Percentiles rank a stretch among this genome's conserved stretches.
Evolutionary conservation across 192 early-diverging fungal species (phyloP).

Genomic region (Umbelopsis sp.): DNA sequence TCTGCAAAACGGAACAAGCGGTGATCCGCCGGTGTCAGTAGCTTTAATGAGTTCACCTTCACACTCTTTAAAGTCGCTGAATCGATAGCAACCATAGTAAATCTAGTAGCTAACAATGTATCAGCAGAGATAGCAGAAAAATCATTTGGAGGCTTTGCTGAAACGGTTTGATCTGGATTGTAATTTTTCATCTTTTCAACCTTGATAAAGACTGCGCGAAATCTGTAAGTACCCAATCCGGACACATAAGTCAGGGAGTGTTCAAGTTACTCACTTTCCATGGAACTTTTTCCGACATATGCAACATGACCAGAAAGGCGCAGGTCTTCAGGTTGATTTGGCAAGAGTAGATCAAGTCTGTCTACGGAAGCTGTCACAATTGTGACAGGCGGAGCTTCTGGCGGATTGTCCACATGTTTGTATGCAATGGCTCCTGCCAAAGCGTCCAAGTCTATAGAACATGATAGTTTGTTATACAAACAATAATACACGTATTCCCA

Average conservation of each 20-base stretch:
- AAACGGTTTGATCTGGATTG: slow-evolving; percentile 20
- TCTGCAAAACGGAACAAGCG: slow-evolving; percentile 74
- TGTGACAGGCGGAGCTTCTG: slow-evolving; percentile 55
- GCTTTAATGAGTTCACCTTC: slow-evolving; percentile 73
- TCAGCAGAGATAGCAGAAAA: slow-evolving; percentile 30
- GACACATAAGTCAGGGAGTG: background rate
- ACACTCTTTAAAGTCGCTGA: slow-evolving; percentile 68
- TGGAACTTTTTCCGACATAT: slow-evolving; percentile 89
- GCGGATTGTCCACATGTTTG: slow-evolving; percentile 58
- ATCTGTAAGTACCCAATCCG: background rate
- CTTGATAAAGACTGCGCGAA: slow-evolving; percentile 61
- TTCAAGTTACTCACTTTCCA: slow-evolving; percentile 66
- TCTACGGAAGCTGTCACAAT: slow-evolving; percentile 92
- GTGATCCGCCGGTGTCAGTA: slow-evolving; percentile 76
- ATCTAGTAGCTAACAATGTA: slow-evolving; percentile 75
- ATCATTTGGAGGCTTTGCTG: slow-evolving; percentile 7
- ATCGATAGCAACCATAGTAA: slow-evolving; percentile 91
- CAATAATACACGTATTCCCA: background rate
- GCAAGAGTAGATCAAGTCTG: slow-evolving; percentile 77
- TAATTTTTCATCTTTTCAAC: slow-evolving; percentile 53
- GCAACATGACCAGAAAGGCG: slow-evolving; percentile 84
- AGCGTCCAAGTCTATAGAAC: slow-evolving; percentile 65
- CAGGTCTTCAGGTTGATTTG: slow-evolving; percentile 70
- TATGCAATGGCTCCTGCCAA: slow-evolving; percentile 82
- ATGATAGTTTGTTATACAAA: too few species aligned